Evolutionary conservation across 495 filamentous ascomycete species (phyloP).

Genomic region (Penicillium parvum): DNA sequence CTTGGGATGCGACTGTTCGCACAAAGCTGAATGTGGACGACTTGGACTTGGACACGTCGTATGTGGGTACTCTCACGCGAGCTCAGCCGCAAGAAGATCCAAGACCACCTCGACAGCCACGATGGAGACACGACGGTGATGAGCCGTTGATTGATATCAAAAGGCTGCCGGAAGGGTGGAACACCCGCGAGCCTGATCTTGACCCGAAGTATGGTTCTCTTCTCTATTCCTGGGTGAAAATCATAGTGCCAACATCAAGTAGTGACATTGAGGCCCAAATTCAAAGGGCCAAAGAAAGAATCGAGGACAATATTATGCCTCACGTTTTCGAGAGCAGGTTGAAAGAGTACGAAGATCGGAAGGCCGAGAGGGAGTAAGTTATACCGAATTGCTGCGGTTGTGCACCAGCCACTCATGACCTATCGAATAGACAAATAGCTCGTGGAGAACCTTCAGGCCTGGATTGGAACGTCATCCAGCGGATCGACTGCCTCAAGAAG

Average conservation of each 20-base stretch:
- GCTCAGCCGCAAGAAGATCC: background rate
- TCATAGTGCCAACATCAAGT: background rate
- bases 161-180: conserved; percentile 7
- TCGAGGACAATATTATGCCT: conserved; percentile 13
- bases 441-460: background rate
- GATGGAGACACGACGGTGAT: background rate
- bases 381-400: too few species aligned
- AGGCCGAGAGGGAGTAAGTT: too few species aligned
- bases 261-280: conserved; percentile 15
- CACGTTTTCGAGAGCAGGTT: conserved; percentile 4
- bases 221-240: background rate
- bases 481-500: background rate
- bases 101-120: background rate
- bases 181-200: conserved; percentile 6
- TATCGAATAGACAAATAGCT: background rate
- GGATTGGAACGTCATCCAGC: background rate
- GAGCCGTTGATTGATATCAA: background rate
- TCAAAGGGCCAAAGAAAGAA: conserved; percentile 5
- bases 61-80: background rate
- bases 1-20: background rate
- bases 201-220: conserved; percentile 1
- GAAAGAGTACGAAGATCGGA: background rate
- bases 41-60: background rate
- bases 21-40: background rate
- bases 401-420: too few species aligned